phyloP scores from a whole-genome alignment of 2,329 filamentous ascomycete genomes.

The Cladosporium halotolerans region DNA sequence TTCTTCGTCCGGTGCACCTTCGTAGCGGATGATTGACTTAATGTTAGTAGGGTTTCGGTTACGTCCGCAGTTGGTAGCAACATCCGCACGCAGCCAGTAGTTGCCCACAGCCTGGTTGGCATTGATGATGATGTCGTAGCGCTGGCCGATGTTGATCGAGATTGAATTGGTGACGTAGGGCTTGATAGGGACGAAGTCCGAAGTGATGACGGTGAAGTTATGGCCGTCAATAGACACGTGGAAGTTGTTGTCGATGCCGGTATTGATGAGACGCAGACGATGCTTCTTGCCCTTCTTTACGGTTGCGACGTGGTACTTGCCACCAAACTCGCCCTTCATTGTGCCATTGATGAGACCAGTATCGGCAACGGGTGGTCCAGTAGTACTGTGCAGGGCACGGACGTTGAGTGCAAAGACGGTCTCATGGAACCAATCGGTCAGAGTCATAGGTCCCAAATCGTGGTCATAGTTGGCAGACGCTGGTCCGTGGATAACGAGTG shows the following conservation, averaged over 20 bases:
- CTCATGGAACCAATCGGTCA: slow-evolving; percentile 34
- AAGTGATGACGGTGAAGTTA: slow-evolving; percentile 33
- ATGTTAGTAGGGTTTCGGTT: slow-evolving; percentile 15
- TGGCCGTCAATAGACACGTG: slow-evolving; percentile 39
- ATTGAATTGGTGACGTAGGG: slow-evolving; percentile 33
- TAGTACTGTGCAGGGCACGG: slow-evolving; percentile 15
- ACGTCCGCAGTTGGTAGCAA: slow-evolving; percentile 34
- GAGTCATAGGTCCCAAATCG: slow-evolving; percentile 31
- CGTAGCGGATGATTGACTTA: slow-evolving; percentile 33
- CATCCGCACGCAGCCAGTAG: slow-evolving; percentile 31
- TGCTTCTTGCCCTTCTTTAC: slow-evolving; percentile 25
- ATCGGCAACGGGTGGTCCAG: slow-evolving; percentile 32
- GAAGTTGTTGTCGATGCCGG: slow-evolving; percentile 35
- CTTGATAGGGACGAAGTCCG: slow-evolving; percentile 32
- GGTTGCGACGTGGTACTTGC: slow-evolving; percentile 23
- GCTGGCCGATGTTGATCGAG: slow-evolving; percentile 32
- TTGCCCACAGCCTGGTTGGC: slow-evolving; percentile 23
- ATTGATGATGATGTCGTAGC: slow-evolving; percentile 27
- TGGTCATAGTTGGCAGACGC: slow-evolving; percentile 33
- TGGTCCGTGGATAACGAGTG: slow-evolving; percentile 37
- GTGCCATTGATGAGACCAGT: slow-evolving; percentile 42
- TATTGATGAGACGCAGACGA: slow-evolving; percentile 27
- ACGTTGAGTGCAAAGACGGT: slow-evolving; percentile 32
- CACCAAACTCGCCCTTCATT: slow-evolving; percentile 33
- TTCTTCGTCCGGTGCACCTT: slow-evolving; percentile 24